These are phyloP conservation scores for Nakazawaea wyomingensis DNA, from an alignment of 805 yeast genomes.

Conservation along the genomic window DNA sequence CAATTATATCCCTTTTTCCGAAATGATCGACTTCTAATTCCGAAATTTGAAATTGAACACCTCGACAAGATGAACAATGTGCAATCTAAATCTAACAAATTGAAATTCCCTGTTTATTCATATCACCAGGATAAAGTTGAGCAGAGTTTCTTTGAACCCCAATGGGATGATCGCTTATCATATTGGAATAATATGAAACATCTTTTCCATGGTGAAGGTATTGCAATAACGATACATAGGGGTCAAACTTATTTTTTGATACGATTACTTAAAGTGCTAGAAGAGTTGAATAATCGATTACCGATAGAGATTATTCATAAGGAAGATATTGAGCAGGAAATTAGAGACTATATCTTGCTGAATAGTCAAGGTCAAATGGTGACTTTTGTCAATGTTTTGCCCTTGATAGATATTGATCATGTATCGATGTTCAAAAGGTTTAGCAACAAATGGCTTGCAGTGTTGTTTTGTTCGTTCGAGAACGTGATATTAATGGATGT, in stretches of 20 bases:
- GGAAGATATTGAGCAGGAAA: slow-evolving; percentile 30
- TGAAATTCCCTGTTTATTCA: not conserved
- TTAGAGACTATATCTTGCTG: slow-evolving; percentile 23
- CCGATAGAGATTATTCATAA: slow-evolving; percentile 45
- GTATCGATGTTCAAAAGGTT: slow-evolving; percentile 21
- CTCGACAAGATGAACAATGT: not conserved
- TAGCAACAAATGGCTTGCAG: slow-evolving; percentile 48
- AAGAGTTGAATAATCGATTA: slow-evolving; percentile 41
- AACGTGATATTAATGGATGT: slow-evolving; percentile 52
- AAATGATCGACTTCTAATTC: not conserved
- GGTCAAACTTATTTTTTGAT: not conserved
- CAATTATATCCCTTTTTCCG: slow-evolving; percentile 1
- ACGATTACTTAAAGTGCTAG: slow-evolving; percentile 31
- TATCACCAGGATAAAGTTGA: not conserved
- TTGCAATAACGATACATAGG: not conserved
- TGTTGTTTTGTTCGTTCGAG: slow-evolving; percentile 52
- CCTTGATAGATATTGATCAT: slow-evolving; percentile 20
- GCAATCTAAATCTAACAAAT: not conserved
- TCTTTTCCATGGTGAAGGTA: not conserved
- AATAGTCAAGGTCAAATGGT: slow-evolving; percentile 20
- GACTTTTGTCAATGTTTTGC: slow-evolving; percentile 28
- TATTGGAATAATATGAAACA: slow-evolving; percentile 1
- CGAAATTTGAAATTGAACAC: not conserved
- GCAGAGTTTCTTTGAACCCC: too few relatives aligned
- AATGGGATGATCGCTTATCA: not conserved